These are phyloP conservation scores for Acacia acuminata DNA, from an alignment of 306 rosid genomes.

Conservation along the genomic window DNA sequence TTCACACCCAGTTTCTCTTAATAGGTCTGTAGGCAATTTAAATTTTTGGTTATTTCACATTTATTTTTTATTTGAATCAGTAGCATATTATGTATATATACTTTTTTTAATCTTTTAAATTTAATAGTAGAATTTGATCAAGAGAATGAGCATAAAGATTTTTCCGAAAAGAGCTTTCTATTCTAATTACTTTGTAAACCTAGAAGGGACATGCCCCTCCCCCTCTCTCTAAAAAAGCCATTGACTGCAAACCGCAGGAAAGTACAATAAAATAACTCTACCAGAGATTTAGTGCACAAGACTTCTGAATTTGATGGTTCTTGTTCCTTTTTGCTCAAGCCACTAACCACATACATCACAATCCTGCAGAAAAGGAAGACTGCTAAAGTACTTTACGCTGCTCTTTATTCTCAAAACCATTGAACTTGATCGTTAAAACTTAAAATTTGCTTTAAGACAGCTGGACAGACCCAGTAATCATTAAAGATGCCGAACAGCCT, in stretches of 20 bases:
- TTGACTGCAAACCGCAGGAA: background rate
- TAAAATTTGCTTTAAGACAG: background rate
- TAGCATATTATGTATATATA: slow-evolving; percentile 14
- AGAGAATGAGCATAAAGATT: background rate
- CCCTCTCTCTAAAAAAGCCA: background rate
- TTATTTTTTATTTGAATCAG: slow-evolving; percentile 29
- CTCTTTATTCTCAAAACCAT: background rate
- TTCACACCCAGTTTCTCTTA: slow-evolving; percentile 98
- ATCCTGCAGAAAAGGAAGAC: background rate
- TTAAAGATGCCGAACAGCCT: background rate
- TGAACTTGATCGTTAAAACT: background rate
- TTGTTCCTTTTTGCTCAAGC: too few species aligned
- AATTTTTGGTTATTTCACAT: background rate
- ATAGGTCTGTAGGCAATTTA: slow-evolving; percentile 49
- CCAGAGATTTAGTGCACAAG: background rate
- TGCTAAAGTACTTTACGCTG: background rate
- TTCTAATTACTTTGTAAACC: background rate
- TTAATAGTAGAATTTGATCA: background rate
- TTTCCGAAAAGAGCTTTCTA: background rate
- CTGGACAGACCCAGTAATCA: background rate
- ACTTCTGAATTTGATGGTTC: background rate
- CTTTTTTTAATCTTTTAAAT: background rate
- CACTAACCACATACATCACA: background rate
- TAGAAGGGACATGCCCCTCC: background rate
- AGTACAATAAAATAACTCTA: background rate